These are phyloP conservation scores for Calonectria pseudoreteaudii DNA, from an alignment of 2,329 filamentous ascomycete species.

Conservation along the genomic window DNA sequence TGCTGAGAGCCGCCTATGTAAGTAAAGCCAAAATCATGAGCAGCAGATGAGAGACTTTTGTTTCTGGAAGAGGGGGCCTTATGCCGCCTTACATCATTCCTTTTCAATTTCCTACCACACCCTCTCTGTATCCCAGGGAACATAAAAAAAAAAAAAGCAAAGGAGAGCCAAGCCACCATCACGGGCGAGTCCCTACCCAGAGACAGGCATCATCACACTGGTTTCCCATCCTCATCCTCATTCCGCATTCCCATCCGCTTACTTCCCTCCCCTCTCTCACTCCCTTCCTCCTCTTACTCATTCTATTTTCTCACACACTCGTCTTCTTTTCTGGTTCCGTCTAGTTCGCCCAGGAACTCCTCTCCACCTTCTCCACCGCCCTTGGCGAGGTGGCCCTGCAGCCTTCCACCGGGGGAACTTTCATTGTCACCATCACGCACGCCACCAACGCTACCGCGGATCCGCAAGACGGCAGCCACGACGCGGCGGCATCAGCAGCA, in stretches of 20 bases:
- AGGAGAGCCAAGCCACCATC: not conserved
- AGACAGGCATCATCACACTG: not conserved
- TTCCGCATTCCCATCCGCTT: not conserved
- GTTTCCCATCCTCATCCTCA: not conserved
- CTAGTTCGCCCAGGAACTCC: slow-evolving; percentile 92
- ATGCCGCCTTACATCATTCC: not conserved
- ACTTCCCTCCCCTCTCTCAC: no score
- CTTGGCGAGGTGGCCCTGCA: slow-evolving; percentile 91
- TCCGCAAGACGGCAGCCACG: not conserved
- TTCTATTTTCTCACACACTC: not conserved
- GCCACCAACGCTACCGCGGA: slow-evolving; percentile 43
- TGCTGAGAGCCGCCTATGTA: slow-evolving; percentile 88
- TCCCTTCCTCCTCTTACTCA: not conserved
- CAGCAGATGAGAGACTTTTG: not conserved
- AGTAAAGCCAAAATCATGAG: slow-evolving; percentile 40
- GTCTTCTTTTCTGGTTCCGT: not conserved
- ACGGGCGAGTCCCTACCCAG: not conserved
- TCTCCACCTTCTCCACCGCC: slow-evolving; percentile 88
- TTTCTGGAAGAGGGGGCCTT: not conserved
- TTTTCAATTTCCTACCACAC: not conserved
- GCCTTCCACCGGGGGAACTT: slow-evolving; percentile 86
- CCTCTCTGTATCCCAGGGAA: not conserved
- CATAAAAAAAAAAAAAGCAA: not conserved
- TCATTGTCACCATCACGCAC: slow-evolving; percentile 74
- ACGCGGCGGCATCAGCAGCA: not conserved